phyloP scores from a whole-genome alignment of 2,329 filamentous ascomycete genomes.

The Hirsutella thompsonii region DNA sequence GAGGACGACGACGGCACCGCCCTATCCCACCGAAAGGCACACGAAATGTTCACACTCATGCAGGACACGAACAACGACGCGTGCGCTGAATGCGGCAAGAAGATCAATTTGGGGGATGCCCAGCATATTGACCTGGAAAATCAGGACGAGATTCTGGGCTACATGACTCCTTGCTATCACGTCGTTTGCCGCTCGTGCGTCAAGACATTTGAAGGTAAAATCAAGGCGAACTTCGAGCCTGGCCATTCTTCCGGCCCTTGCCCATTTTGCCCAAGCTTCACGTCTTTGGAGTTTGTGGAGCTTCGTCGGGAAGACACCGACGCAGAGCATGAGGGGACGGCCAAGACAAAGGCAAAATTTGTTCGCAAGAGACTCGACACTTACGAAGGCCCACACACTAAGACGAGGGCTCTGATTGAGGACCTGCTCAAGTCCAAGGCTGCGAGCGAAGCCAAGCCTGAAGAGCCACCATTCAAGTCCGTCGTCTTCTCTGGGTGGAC shows the following conservation, averaged over 20 bases:
- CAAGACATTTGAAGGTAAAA: constrained; percentile 40
- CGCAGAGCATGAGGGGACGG: constrained; percentile 41
- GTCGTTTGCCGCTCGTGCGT: constrained; percentile 69
- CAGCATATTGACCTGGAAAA: constrained; percentile 45
- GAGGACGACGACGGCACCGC: constrained; percentile 50
- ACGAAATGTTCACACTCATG: constrained; percentile 76
- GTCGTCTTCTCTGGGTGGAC: constrained; percentile 98
- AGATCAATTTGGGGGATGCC: constrained; percentile 42
- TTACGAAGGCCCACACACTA: constrained; percentile 83
- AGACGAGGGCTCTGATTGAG: constrained; percentile 72
- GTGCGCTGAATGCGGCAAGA: constrained; percentile 58
- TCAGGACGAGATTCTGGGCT: constrained; percentile 55
- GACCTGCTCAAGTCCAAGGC: constrained; percentile 54
- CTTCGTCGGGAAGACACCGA: constrained; percentile 52
- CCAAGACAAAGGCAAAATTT: constrained; percentile 18
- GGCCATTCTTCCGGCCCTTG: constrained; percentile 41
- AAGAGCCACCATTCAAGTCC: constrained; percentile 71
- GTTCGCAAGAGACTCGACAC: constrained; percentile 46
- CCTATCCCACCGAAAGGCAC: constrained; percentile 59
- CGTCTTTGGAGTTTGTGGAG: constrained; percentile 52
- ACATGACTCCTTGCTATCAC: constrained; percentile 81
- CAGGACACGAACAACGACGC: constrained; percentile 65
- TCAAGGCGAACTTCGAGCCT: constrained; percentile 23
- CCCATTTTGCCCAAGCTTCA: constrained; percentile 51
- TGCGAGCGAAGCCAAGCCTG: constrained; percentile 46